Conservation (phyloP, 345 rosid species). For the Syzygium jambos region DNA sequence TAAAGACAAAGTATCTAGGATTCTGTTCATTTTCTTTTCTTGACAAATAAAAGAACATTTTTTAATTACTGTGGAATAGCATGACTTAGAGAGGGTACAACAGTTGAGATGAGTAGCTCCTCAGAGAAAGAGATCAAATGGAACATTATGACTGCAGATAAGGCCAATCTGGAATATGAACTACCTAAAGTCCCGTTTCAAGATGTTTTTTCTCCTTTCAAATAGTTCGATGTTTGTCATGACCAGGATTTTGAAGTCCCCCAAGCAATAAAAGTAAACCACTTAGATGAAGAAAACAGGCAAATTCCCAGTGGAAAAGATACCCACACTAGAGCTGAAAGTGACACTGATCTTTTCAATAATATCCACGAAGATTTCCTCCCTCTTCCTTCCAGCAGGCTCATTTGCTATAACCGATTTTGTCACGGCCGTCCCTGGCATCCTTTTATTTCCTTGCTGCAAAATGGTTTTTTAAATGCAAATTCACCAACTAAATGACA, state of each 20-base stretch:
- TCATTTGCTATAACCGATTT: slow-evolving; percentile 98
- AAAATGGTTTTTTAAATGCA: slow-evolving; percentile 1
- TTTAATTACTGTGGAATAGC: neutral
- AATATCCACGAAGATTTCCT: slow-evolving; percentile 96
- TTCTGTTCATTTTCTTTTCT: neutral
- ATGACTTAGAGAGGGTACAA: neutral
- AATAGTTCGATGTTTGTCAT: neutral
- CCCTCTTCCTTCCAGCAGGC: slow-evolving; percentile 94
- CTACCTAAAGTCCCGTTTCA: neutral
- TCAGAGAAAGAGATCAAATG: neutral
- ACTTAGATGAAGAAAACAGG: neutral
- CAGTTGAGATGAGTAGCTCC: neutral
- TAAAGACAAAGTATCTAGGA: neutral
- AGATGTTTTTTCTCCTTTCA: neutral
- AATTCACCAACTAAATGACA: neutral
- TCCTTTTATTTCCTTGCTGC: slow-evolving; percentile 94
- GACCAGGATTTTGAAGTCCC: neutral
- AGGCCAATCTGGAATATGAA: neutral
- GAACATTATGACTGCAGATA: neutral
- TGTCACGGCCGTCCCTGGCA: slow-evolving; percentile 99
- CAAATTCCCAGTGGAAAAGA: neutral
- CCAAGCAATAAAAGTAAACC: neutral
- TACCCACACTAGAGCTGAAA: slow-evolving; percentile 95
- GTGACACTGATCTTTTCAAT: slow-evolving; percentile 98
- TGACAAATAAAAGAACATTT: neutral